Evolutionary conservation across 176 grass and related monocot genomes (phyloP), one percentile per base, ranked within the genome.

Genomic region (Aegilops speltoides): DNA sequence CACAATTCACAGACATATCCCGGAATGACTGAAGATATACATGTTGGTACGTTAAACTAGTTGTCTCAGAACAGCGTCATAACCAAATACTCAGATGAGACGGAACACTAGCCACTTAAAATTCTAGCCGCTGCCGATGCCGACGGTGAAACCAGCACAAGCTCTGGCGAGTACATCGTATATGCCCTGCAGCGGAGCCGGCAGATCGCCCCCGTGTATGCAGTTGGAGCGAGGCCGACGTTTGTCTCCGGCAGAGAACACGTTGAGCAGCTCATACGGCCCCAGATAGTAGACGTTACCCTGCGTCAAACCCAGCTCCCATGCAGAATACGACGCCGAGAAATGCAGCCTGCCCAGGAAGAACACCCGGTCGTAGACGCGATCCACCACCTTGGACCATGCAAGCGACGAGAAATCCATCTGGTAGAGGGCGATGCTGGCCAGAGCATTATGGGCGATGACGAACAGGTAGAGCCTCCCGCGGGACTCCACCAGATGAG

Each of bases 381-480:
- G 22, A 62, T 79, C 31, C 56, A 79, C 31, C 56, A 79, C 77
- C 5, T 0, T 4, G 32, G 32, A 79, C 57, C 77, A 79, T 9
- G 57, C 6, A 13, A 79, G 54, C 12, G 3, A 62, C 2, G 54
- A 61, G 54, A 61, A 79, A 79, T 79, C 76, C 56, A 79, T 79
- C 57, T 9, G 17, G 77, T 38, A 63, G 11, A 40, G n/a, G 0
- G 56, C 29, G 3, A 68, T 28, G 29, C 15, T 33, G 65, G 29
- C 31, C 15, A 68, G 65, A 16, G 0, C 5, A 22, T 59, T 34
- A 20, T 3, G 28, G 0, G 8, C 2, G 2, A 33, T 59, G 17
- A 77, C 29, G 31, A 77, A 77, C 32, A 79, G 22, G 54, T n/a
- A 25, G 32, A 79, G 76, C 31, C 54, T 62, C 32, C 76, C 76